Base-by-base conservation (phyloP, 2,329 filamentous ascomycete species). In the Pochonia chlamydosporia region DNA sequence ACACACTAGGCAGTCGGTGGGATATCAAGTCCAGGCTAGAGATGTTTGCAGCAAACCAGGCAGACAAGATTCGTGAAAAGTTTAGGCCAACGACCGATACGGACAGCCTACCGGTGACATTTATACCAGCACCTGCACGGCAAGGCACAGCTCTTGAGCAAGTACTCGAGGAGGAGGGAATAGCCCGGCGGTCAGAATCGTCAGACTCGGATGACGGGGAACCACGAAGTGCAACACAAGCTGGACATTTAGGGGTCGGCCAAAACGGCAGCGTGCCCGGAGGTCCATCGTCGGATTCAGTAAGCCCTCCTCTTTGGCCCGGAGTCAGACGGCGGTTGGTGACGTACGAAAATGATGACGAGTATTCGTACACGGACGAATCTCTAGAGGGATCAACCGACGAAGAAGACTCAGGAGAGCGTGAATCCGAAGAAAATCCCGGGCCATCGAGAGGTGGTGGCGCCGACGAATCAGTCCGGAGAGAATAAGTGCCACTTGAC, bases 71-170 rank as follows among this genome's bases (percentile, higher is more conserved):
- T 5, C 69, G 79, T 9, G 80, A 84, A 46, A 73, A 68, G 48
- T 70, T 81, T 40, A 69, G 75, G 10, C 73, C 79, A 9, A 74
- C 72, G 1, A 70, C 74, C 1, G 73, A 78, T 54, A 78, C 74
- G 2, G 75, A 76, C 18, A 74, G 72, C 50, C 64, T 84, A 16
- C 79, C 80, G 1, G 73, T 81, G 1, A 79, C 71, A 16, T 73
- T 82, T 7, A 82, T 85, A 13, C 81, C 81, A 3, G 79, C 81
- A 1, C 81, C 81, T 16, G 72, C 74, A 30, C 72, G 81, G n/a
- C 68, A 72, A 48, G 78, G 79, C 5, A 72, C 75, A 0, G 75
- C 78, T 40, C 60, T 83, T 4, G 73, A 75, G n/a, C 71, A 75
- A 46, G 68, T 82, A 7, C 62, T 81, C 2, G 76, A 81, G 49